These are phyloP conservation scores for Erodium maritimum DNA, from an alignment of 345 rosid genomes.

Conservation along the genomic window DNA sequence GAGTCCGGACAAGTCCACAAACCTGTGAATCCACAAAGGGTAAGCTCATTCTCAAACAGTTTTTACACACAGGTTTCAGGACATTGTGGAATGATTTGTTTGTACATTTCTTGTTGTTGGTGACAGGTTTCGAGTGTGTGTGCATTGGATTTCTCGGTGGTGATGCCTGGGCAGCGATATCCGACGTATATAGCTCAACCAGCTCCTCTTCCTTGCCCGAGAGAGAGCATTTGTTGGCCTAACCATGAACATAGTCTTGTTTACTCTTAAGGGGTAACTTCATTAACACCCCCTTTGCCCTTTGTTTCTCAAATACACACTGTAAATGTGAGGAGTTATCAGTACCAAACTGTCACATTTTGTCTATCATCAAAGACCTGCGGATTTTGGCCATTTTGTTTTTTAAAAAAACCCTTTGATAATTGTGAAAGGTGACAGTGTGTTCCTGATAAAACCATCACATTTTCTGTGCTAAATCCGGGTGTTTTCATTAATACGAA, in stretches of 20 bases:
- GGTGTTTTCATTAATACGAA: too few relatives aligned
- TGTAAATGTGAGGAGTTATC: too few relatives aligned
- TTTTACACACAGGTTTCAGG: too few relatives aligned
- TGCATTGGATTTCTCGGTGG: slow-evolving; percentile 56
- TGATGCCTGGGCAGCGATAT: slow-evolving; percentile 76
- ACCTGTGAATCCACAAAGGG: slow-evolving; percentile 28
- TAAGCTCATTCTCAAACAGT: slow-evolving; percentile 12
- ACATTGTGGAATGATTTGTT: too few relatives aligned
- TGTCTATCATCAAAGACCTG: too few relatives aligned
- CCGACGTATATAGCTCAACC: slow-evolving; percentile 84
- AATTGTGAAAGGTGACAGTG: too few relatives aligned
- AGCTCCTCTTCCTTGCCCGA: slow-evolving; percentile 74
- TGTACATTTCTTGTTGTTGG: background rate
- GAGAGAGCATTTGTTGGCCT: slow-evolving; percentile 63
- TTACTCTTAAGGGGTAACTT: slow-evolving; percentile 8
- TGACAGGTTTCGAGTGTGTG: slow-evolving; percentile 29
- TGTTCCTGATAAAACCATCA: too few relatives aligned
- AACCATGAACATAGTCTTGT: slow-evolving; percentile 27
- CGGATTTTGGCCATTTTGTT: too few relatives aligned
- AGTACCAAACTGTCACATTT: too few relatives aligned
- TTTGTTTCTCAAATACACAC: too few relatives aligned
- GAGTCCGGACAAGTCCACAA: slow-evolving; percentile 25
- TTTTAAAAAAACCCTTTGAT: too few relatives aligned
- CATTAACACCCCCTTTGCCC: background rate
- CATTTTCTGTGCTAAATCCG: too few relatives aligned